Evolutionary conservation across 2,329 filamentous ascomycete species (phyloP).

Genomic region (Fusarium guadeloupense): DNA sequence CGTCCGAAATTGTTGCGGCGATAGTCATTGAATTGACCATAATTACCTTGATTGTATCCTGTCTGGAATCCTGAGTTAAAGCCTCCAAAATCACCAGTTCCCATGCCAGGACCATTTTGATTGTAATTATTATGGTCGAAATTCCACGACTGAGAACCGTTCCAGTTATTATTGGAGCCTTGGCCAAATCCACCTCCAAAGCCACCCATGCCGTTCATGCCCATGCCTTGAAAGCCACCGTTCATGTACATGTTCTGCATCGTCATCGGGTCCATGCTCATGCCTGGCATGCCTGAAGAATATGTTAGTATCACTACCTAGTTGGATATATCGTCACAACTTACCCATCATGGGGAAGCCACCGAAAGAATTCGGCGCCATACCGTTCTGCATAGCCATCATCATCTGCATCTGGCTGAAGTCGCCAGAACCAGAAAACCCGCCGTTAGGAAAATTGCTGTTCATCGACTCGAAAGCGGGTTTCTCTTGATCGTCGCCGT

Average conservation of each 20-base stretch:
- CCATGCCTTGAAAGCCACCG: constrained; percentile 80
- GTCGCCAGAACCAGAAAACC: constrained; percentile 68
- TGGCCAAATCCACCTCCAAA: constrained; percentile 69
- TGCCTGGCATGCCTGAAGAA: constrained; percentile 76
- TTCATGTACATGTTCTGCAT: constrained; percentile 84
- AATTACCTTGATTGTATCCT: constrained; percentile 86
- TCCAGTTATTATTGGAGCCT: constrained; percentile 81
- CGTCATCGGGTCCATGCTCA: constrained; percentile 84
- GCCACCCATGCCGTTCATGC: constrained; percentile 80
- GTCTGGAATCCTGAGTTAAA: constrained; percentile 80
- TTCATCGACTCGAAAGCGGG: constrained; percentile 53
- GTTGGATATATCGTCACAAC: constrained; percentile 47
- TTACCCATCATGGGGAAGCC: constrained; percentile 87
- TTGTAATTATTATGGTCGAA: constrained; percentile 89
- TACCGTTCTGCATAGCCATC: constrained; percentile 79
- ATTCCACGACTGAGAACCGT: constrained; percentile 84
- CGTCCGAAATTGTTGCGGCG: constrained; percentile 72
- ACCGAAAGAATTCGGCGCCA: constrained; percentile 64
- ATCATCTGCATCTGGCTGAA: constrained; percentile 84
- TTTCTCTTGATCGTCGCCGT: constrained; percentile 46
- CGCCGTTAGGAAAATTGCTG: constrained; percentile 65
- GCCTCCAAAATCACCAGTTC: constrained; percentile 81
- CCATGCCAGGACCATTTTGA: constrained; percentile 84
- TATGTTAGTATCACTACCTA: constrained; percentile 44
- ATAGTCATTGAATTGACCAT: constrained; percentile 85